Base-by-base conservation (phyloP, 2,329 filamentous ascomycete genomes). In the Aspergillus japonicus region DNA sequence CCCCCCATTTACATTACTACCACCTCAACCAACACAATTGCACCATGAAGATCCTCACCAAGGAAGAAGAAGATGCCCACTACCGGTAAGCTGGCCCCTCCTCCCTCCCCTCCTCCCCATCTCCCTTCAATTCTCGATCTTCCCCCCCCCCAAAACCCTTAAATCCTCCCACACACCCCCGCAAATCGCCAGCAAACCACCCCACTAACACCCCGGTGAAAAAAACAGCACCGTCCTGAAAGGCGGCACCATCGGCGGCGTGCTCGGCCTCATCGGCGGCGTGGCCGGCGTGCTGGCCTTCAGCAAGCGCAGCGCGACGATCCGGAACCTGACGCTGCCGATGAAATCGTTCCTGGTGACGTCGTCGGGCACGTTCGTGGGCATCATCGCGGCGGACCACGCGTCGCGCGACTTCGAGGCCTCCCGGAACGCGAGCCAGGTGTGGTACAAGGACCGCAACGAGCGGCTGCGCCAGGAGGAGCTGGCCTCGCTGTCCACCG, bases 21-120 rank as follows among this genome's bases (percentile, higher is more conserved):
- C 66, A 66, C 65, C 69, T 2, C 39, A 35, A 4, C 33, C 4
- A n/a, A 7, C 39, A 16, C 14, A 19, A 44, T 44, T 5, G 39
- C 77, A 83, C 54, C 64, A 99, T 98, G 95, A 98, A 97, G 89
- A 83, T 98, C 73, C 85, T 98, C 75, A 96, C 90, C 70, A 92
- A 94, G 76, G 92, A 97, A 85, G 91, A 97, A 81, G 93, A 97
- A 80, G 76, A 83, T 62, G 90, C 85, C 56, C 93, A 97, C 84
- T 96, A 96, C 85, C 80, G 82, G 85, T 87, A 78, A 54, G 50
- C 33, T 24, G 4, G 11, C 47, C 31, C 50, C 53, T 19, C 4
- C 23, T 3, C 8, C 3, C 35, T n/a, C 47, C 31, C 50, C 53
- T 19, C 4, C 23, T 3, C 8, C 3, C 35, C 4, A 5, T 42